Conservation (phyloP, 1,284 basidiomycete species). For the Peniophora sp. region DNA sequence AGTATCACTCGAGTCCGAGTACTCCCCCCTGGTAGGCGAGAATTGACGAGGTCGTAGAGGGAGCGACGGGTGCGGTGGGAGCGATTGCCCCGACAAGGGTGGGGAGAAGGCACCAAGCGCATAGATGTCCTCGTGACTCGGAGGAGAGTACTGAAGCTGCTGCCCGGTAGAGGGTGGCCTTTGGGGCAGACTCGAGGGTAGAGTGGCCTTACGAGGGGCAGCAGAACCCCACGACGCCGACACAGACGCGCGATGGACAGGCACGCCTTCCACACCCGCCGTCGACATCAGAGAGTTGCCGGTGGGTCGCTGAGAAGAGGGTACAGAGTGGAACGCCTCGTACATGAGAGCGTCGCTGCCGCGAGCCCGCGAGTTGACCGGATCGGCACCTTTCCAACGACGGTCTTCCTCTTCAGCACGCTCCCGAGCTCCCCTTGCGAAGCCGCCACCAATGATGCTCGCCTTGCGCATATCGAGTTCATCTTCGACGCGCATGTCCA, state of each 20-base stretch:
- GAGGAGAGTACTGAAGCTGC: constrained; percentile 14
- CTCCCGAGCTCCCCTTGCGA: constrained; percentile 48
- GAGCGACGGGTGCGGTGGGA: constrained; percentile 22
- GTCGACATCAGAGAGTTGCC: constrained; percentile 27
- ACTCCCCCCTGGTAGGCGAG: constrained; percentile 19
- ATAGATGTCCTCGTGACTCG: constrained; percentile 11
- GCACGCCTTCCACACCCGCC: constrained; percentile 17
- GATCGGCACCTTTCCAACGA: constrained; percentile 46
- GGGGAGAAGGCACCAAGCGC: constrained; percentile 22
- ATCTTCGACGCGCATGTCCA: constrained; percentile 29
- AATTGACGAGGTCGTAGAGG: constrained; percentile 25
- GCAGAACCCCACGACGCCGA: constrained; percentile 16
- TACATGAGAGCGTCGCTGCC: constrained; percentile 41
- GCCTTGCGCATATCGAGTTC: constrained; percentile 29
- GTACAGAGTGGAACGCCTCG: constrained; percentile 70
- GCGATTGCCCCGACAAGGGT: constrained; percentile 17
- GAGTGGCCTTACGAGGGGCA: constrained; percentile 21
- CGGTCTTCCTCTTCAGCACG: constrained; percentile 59
- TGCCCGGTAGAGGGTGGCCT: constrained; percentile 17
- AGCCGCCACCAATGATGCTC: constrained; percentile 26
- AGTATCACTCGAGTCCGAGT: constrained; percentile 23
- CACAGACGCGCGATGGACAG: background rate
- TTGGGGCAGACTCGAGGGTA: constrained; percentile 14
- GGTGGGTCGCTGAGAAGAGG: constrained; percentile 26
- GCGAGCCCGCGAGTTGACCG: constrained; percentile 31